Evolutionary conservation across 805 yeast species (phyloP).

Genomic region (Zygosaccharomyces kombuchaensis): DNA sequence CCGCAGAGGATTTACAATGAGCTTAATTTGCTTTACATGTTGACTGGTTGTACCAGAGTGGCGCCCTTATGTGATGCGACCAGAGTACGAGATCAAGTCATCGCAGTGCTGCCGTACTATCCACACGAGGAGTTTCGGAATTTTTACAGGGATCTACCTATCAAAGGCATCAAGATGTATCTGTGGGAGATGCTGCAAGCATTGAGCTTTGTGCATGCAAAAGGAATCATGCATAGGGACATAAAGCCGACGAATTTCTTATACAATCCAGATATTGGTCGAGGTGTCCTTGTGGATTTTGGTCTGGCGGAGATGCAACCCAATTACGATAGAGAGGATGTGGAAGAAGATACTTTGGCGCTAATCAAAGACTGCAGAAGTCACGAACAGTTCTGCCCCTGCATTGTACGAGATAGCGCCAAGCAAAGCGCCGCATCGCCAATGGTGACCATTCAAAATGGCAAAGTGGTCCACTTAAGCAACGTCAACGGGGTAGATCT

Average conservation of each 20-base stretch:
- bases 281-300: slow-evolving; percentile 86
- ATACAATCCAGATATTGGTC: slow-evolving; percentile 59
- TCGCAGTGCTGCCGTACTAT: slow-evolving; percentile 88
- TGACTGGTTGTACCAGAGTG: slow-evolving; percentile 66
- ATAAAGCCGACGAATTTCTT: slow-evolving; percentile 80
- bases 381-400: slow-evolving; percentile 49
- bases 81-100: slow-evolving; percentile 83
- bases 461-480: slow-evolving; percentile 31
- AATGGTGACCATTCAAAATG: slow-evolving; percentile 32
- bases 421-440: slow-evolving; percentile 16
- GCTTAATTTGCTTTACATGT: slow-evolving; percentile 64
- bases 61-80: slow-evolving; percentile 89
- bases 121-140: slow-evolving; percentile 87
- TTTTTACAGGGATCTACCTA: slow-evolving; percentile 74
- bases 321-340: slow-evolving; percentile 16
- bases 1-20: slow-evolving; percentile 90
- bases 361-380: slow-evolving; percentile 22
- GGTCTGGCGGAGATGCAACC: slow-evolving; percentile 75
- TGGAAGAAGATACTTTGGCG: slow-evolving; percentile 12
- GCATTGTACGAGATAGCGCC: slow-evolving; percentile 39
- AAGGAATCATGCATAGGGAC: slow-evolving; percentile 86
- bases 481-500: slow-evolving; percentile 36
- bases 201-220: slow-evolving; percentile 58
- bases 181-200: slow-evolving; percentile 76
- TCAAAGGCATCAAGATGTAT: slow-evolving; percentile 75